A percentile compares a stretch with the other conserved stretches of the same genome.
Conservation (phyloP, 352 stramenopile species). For the Elongisporangium prolatum region DNA sequence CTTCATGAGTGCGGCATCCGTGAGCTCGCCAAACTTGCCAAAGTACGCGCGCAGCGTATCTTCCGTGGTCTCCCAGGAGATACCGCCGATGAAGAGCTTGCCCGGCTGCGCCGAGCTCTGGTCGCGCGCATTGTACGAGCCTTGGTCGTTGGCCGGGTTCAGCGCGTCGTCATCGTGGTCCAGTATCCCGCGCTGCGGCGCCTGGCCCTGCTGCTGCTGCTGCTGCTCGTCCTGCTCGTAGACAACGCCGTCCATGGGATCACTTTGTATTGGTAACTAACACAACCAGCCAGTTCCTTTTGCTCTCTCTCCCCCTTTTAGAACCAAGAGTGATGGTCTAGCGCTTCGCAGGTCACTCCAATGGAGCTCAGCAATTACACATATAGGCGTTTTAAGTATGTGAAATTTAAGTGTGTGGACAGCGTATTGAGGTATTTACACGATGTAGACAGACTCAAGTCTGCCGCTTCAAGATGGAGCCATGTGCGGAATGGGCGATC, state of each 20-base stretch:
- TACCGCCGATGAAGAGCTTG: conserved; percentile 91
- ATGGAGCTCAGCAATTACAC: not conserved
- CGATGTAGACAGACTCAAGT: no score
- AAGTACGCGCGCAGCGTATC: conserved; percentile 88
- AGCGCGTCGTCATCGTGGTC: conserved; percentile 6
- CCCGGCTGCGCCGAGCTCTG: conserved; percentile 25
- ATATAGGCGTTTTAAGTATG: not conserved
- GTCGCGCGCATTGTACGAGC: conserved; percentile 12
- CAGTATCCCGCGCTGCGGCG: conserved; percentile 5
- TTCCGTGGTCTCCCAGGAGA: conserved; percentile 93
- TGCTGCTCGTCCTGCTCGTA: conserved; percentile 72
- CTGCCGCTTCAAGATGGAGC: conserved; percentile 2
- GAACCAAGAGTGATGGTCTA: not conserved
- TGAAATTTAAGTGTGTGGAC: not conserved
- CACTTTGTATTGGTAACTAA: not conserved
- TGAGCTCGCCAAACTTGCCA: conserved; percentile 83
- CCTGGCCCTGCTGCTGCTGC: conserved; percentile 6
- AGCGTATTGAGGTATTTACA: not conserved
- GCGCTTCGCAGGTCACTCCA: not conserved
- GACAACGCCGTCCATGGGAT: conserved; percentile 65
- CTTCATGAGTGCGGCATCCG: conserved; percentile 89
- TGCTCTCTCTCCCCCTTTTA: not conserved
- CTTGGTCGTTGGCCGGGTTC: conserved; percentile 25
- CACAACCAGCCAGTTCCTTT: not conserved
- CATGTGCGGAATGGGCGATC: conserved; percentile 23